Evolutionary conservation across 2,329 filamentous ascomycete genomes (phyloP).

Genomic region (Biscogniauxia sp.): DNA sequence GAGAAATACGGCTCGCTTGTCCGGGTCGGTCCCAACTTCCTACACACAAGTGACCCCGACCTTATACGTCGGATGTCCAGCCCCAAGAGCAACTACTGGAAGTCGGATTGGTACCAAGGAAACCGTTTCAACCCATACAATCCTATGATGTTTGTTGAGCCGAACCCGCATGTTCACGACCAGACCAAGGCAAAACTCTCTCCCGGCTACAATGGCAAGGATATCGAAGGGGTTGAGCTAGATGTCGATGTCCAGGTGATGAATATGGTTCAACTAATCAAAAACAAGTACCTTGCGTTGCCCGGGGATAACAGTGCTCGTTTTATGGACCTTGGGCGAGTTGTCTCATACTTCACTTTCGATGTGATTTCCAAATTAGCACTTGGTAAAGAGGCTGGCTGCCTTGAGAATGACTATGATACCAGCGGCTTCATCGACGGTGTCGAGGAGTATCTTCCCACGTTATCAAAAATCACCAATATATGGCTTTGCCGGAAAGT

Average conservation of each 20-base stretch:
- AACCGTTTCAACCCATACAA: slow-evolving; percentile 18
- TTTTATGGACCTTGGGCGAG: slow-evolving; percentile 11
- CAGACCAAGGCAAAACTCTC: slow-evolving; percentile 18
- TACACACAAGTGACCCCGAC: slow-evolving; percentile 22
- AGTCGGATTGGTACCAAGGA: slow-evolving; percentile 18
- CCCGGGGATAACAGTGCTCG: background rate
- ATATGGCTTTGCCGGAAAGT: slow-evolving; percentile 20
- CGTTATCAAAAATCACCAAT: slow-evolving; percentile 18
- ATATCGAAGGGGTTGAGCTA: slow-evolving; percentile 16
- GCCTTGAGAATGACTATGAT: slow-evolving; percentile 22
- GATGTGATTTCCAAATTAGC: slow-evolving; percentile 28
- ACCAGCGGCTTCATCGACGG: slow-evolving; percentile 15
- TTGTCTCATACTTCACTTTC: slow-evolving; percentile 17
- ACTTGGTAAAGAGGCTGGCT: slow-evolving; percentile 27
- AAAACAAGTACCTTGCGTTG: slow-evolving; percentile 15
- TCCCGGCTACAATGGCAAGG: slow-evolving; percentile 23
- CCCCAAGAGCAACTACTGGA: slow-evolving; percentile 17
- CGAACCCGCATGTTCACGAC: slow-evolving; percentile 18
- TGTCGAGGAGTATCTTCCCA: slow-evolving; percentile 11
- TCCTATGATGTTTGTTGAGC: slow-evolving; percentile 13
- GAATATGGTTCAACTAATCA: slow-evolving; percentile 15
- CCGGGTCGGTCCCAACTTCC: slow-evolving; percentile 25
- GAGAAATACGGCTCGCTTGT: slow-evolving; percentile 16
- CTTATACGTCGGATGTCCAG: slow-evolving; percentile 18
- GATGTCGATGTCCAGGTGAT: slow-evolving; percentile 17